Percentiles rank a stretch among this genome's conserved stretches.
phyloP scores from a whole-genome alignment of 164 flowering plant species.

The Platanus orientalis region DNA sequence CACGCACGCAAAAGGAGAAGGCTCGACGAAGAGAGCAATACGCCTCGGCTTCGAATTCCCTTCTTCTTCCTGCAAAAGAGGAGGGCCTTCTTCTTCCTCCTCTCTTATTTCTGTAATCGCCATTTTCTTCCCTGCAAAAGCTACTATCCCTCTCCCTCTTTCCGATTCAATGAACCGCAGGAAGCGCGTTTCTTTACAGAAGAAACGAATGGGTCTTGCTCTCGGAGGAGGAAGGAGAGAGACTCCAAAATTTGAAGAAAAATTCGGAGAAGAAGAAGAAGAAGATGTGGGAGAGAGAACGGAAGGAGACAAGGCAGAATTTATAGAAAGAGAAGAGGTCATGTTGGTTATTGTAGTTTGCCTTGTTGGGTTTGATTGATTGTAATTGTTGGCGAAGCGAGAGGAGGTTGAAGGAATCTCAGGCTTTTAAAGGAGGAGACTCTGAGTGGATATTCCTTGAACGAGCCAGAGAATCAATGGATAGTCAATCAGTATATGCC shows the following conservation, averaged over 20 bases:
- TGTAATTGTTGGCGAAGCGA: background rate
- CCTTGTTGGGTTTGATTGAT: background rate
- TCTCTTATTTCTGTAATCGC: conserved; percentile 37
- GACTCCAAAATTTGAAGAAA: conserved; percentile 3
- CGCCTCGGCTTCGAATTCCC: conserved; percentile 60
- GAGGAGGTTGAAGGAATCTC: background rate
- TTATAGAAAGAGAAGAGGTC: conserved; percentile 60
- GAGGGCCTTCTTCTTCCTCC: conserved; percentile 39
- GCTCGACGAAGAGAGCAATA: conserved; percentile 96
- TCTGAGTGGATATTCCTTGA: background rate
- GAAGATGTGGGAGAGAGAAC: conserved; percentile 10
- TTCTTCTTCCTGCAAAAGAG: conserved; percentile 45
- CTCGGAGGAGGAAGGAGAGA: conserved; percentile 4
- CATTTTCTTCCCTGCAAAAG: conserved; percentile 33
- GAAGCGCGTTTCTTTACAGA: conserved; percentile 8
- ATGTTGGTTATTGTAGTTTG: background rate
- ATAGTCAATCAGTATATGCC: background rate
- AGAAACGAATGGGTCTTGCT: conserved; percentile 18
- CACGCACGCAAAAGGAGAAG: conserved; percentile 99
- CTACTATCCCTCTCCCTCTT: background rate
- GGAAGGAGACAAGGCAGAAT: conserved; percentile 41
- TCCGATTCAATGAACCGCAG: background rate
- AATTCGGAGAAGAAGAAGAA: background rate
- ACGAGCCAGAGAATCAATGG: background rate
- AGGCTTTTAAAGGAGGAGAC: background rate